Base-by-base conservation (phyloP, 169 alveolate genomes). In the Neospora caninum region DNA sequence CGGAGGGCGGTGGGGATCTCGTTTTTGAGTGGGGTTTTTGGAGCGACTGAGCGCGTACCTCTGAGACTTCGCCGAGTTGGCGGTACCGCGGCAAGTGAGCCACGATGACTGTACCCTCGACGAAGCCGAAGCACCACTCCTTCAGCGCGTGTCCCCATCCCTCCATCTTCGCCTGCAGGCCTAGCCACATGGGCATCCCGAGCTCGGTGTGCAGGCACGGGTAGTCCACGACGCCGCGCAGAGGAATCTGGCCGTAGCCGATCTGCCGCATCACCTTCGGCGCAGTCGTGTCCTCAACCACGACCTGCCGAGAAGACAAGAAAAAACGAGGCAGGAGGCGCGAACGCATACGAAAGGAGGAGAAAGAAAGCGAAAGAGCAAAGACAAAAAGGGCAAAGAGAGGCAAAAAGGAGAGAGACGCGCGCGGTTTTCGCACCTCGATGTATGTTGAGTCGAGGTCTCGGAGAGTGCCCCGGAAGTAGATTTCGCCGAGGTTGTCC, bases 81-180 rank as follows among this genome's bases (percentile, higher is more conserved):
- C 91, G 58, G 54, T 93, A 93, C 16, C 95, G 93, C n/a, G 95
- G 95, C 1, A 70, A 34, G 83, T 93, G 95, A 34, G 94, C 91
- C 16, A 93, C 69, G 84, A 67, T 93, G 31, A 93, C 93, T 0
- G 41, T 9, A 7, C 95, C 95, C 49, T 93, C 95, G 0, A 93
- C 43, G 41, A 80, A 36, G 16, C 94, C 94, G 91, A 92, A 92
- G 13, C 58, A 39, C 94, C 94, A 92, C 27, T 80, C 92, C 67
- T 92, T 53, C 43, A 92, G 69, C 25, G 9, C 89, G 4, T 78
- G 54, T 1, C 88, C 67, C 94, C 94, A 92, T 42, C 91, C 91
- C 31, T 92, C 94, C 41, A 92, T 78, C 80, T 92, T 92, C 25
- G 94, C 88, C 70, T 82, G 89, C n/a, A 92, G 87, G 41, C 45